Conservation (phyloP, 2,329 filamentous ascomycete genomes). For the Ceratocystis huliohia region DNA sequence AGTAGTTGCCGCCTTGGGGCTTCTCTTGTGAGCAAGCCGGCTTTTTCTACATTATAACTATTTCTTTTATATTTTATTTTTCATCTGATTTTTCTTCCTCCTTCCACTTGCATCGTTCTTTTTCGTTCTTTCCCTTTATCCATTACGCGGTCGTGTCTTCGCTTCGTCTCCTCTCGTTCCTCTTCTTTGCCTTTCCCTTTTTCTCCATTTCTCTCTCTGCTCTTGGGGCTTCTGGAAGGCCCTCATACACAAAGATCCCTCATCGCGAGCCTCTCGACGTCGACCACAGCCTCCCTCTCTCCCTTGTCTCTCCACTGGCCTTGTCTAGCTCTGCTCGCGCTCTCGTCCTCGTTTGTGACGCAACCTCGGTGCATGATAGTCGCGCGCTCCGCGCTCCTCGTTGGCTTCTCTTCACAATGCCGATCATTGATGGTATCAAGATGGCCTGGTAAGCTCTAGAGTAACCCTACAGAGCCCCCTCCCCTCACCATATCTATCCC, state of each 20-base stretch:
- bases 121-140: not conserved
- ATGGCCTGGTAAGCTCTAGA: slow-evolving; percentile 53
- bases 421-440: slow-evolving; percentile 56
- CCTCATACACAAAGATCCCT: not conserved
- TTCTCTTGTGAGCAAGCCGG: not conserved
- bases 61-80: not conserved
- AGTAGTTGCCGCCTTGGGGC: not conserved
- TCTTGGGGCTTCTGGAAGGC: slow-evolving; percentile 2
- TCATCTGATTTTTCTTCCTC: slow-evolving; percentile 1
- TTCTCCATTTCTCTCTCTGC: not conserved
- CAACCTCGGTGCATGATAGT: not conserved
- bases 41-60: not conserved
- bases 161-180: not conserved
- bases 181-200: not conserved
- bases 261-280: not conserved
- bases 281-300: not conserved
- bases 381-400: not conserved
- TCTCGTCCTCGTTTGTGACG: too few species aligned
- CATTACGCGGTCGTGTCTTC: not conserved
- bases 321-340: too few species aligned
- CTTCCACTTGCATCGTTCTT: not conserved
- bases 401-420: slow-evolving; percentile 37
- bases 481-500: slow-evolving; percentile 11
- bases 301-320: too few species aligned
- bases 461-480: slow-evolving; percentile 15